Conservation (phyloP, 495 filamentous ascomycete genomes). For the Daldinia grandis region DNA sequence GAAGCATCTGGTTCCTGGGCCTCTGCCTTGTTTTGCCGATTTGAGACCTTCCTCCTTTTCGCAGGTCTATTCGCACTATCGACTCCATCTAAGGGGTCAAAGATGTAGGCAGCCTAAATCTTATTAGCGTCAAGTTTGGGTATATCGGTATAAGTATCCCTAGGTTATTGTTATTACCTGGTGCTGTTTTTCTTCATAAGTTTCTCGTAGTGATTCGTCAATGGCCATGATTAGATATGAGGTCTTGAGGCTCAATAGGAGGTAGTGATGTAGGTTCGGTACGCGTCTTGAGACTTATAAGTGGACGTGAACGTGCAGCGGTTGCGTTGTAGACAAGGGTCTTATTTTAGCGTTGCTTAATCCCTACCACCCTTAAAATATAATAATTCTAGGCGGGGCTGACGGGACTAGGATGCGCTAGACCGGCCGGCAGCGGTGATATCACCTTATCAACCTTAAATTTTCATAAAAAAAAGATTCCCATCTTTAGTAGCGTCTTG, state of each 20-base stretch:
- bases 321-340: not conserved
- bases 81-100: constrained; percentile 58
- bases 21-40: constrained; percentile 41
- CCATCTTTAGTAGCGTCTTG: constrained; percentile 8
- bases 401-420: constrained; percentile 11
- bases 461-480: constrained; percentile 29
- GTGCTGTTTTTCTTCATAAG: constrained; percentile 52
- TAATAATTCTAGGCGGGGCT: constrained; percentile 20
- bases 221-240: constrained; percentile 35
- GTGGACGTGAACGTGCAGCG: constrained; percentile 9
- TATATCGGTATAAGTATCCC: constrained; percentile 1
- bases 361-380: constrained; percentile 17
- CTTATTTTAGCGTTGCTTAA: constrained; percentile 7
- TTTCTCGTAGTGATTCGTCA: constrained; percentile 33
- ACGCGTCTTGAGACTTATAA: constrained; percentile 29
- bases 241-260: not conserved
- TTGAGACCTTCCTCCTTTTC: constrained; percentile 69
- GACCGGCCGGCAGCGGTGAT: constrained; percentile 15
- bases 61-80: constrained; percentile 59
- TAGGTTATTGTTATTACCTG: constrained; percentile 62
- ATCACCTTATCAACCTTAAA: constrained; percentile 38
- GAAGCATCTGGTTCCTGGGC: constrained; percentile 22
- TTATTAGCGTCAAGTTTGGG: constrained; percentile 35
- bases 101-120: constrained; percentile 74
- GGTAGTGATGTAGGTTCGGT: not conserved